Evolutionary conservation across 495 filamentous ascomycete species (phyloP).

Genomic region (Neurospora discreta): DNA sequence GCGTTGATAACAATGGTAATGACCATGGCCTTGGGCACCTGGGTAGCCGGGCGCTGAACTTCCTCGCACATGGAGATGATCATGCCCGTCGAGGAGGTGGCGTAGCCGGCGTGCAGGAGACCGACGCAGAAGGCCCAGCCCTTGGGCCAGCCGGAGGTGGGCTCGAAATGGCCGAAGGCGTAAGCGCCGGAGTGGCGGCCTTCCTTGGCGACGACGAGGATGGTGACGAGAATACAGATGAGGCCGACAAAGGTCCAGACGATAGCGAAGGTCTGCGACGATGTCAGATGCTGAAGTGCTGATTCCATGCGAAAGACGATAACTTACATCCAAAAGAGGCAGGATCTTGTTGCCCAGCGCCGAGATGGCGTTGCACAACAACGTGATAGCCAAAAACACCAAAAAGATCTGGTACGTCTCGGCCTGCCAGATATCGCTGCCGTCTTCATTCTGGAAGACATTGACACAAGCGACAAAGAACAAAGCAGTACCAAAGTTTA

Average conservation of each 20-base stretch:
- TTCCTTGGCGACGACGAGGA: slow-evolving; percentile 34
- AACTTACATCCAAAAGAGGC: slow-evolving; percentile 42
- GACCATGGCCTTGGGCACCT: slow-evolving; percentile 43
- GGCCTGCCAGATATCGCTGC: slow-evolving; percentile 27
- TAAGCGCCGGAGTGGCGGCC: slow-evolving; percentile 30
- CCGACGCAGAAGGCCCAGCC: slow-evolving; percentile 41
- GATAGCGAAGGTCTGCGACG: slow-evolving; percentile 35
- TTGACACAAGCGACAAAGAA: slow-evolving; percentile 44
- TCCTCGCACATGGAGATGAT: slow-evolving; percentile 44
- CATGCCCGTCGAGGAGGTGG: slow-evolving; percentile 43
- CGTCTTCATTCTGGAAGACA: slow-evolving; percentile 34
- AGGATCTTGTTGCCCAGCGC: slow-evolving; percentile 45
- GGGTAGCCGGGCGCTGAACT: slow-evolving; percentile 33
- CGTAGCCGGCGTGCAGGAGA: slow-evolving; percentile 38
- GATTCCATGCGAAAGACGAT: neutral
- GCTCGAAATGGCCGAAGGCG: slow-evolving; percentile 35
- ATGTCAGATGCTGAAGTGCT: neutral
- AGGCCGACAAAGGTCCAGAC: slow-evolving; percentile 41
- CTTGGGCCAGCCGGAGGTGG: slow-evolving; percentile 35
- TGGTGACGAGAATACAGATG: slow-evolving; percentile 31
- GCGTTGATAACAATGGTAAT: slow-evolving; percentile 38
- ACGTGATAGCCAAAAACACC: slow-evolving; percentile 46
- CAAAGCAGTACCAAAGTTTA: slow-evolving; percentile 54
- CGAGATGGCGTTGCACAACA: slow-evolving; percentile 44
- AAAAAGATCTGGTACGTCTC: slow-evolving; percentile 48